phyloP scores from a whole-genome alignment of 2,329 filamentous ascomycete species.

The Alternaria sp. region DNA sequence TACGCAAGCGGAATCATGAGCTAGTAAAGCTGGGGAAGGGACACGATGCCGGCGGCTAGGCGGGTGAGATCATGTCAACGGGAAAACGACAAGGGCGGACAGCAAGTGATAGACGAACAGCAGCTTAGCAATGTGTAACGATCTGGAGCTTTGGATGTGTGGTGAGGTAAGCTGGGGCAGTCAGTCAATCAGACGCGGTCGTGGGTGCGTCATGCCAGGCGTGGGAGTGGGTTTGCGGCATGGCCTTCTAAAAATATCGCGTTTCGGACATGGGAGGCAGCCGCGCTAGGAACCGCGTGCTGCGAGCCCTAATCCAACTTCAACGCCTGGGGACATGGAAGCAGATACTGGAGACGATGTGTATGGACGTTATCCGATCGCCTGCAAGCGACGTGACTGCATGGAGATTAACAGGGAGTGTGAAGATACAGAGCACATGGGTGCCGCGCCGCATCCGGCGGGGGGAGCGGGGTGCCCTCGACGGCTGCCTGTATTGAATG shows the following conservation, averaged over 20 bases:
- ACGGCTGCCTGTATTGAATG: not conserved
- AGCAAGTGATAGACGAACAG: constrained; percentile 7
- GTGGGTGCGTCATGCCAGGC: constrained; percentile 20
- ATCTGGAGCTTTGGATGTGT: constrained; percentile 18
- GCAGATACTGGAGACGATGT: not conserved
- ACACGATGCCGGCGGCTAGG: constrained; percentile 38
- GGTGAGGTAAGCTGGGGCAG: constrained; percentile 3
- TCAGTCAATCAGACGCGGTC: constrained; percentile 15
- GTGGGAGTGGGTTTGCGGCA: constrained; percentile 12
- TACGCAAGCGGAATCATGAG: constrained; percentile 20
- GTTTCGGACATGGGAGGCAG: constrained; percentile 18
- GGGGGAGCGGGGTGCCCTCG: constrained; percentile 4
- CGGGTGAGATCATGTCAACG: constrained; percentile 35
- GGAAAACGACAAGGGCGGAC: not conserved
- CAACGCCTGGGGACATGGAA: constrained; percentile 11
- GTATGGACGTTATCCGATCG: not conserved
- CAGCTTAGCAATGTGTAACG: constrained; percentile 24
- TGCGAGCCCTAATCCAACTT: constrained; percentile 26
- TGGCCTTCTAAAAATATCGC: constrained; percentile 25
- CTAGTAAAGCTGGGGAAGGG: constrained; percentile 2
- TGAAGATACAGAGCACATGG: constrained; percentile 2
- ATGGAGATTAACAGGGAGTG: not conserved
- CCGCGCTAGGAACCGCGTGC: constrained; percentile 17
- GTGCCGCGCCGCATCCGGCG: constrained; percentile 3
- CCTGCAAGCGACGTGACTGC: not conserved